phyloP scores from a whole-genome alignment of 768 basidiomycete genomes.

The Vishniacozyma victoriae region DNA sequence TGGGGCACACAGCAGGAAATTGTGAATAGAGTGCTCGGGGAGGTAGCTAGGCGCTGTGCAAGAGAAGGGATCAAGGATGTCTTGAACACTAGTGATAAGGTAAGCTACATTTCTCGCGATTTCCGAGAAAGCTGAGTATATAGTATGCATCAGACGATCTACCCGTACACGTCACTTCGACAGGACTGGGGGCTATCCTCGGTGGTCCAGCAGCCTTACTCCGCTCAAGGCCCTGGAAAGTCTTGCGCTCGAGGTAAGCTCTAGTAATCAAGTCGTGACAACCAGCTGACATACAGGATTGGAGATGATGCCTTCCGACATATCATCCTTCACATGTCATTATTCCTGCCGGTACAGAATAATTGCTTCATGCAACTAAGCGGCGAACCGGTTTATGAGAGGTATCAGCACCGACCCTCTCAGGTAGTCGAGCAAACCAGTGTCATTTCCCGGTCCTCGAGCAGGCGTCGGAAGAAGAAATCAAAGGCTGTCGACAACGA shows the following conservation, averaged over 20 bases:
- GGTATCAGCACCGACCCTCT: slow-evolving; percentile 35
- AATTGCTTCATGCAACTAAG: slow-evolving; percentile 77
- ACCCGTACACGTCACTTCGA: not conserved
- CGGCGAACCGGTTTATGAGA: slow-evolving; percentile 61
- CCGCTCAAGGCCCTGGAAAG: too few relatives aligned
- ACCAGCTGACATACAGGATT: slow-evolving; percentile 52
- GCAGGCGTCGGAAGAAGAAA: too few relatives aligned
- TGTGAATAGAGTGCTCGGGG: slow-evolving; percentile 30
- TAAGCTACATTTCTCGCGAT: slow-evolving; percentile 5
- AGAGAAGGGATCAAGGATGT: slow-evolving; percentile 18
- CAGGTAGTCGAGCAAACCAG: not conserved
- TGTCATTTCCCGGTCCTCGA: too few relatives aligned
- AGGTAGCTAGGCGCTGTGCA: slow-evolving; percentile 6
- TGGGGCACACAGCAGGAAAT: slow-evolving; percentile 30
- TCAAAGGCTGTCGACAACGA: too few relatives aligned
- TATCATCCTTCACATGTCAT: slow-evolving; percentile 64
- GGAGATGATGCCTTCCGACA: slow-evolving; percentile 72
- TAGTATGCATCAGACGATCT: not conserved
- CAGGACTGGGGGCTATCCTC: not conserved
- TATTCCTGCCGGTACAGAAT: slow-evolving; percentile 75
- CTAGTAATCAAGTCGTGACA: too few relatives aligned
- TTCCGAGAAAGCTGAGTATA: not conserved
- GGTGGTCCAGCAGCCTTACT: not conserved
- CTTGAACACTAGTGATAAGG: slow-evolving; percentile 17
- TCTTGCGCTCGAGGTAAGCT: not conserved